Conservation (phyloP, 306 rosid species). For the Crataegus laevigata region DNA sequence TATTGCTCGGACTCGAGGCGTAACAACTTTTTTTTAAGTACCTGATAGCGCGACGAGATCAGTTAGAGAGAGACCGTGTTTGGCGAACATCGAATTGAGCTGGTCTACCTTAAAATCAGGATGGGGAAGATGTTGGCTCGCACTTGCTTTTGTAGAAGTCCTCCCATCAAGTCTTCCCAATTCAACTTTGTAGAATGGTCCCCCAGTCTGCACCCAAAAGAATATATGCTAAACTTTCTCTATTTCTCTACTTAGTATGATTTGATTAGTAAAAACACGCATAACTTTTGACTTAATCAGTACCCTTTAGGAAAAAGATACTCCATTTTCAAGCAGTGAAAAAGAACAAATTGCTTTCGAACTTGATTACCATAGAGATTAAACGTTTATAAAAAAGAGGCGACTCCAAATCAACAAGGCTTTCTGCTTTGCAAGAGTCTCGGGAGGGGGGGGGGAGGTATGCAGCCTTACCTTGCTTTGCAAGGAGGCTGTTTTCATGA, state of each 20-base stretch:
- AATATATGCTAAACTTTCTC: not conserved
- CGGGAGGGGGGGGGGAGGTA: no score
- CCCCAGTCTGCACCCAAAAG: conserved; percentile 52
- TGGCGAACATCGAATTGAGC: conserved; percentile 49
- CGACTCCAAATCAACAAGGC: no score
- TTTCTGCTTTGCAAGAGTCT: no score
- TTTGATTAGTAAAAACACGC: not conserved
- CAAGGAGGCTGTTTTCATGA: no score
- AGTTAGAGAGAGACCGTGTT: conserved; percentile 51
- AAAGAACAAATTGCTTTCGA: not conserved
- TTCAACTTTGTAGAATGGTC: conserved; percentile 71
- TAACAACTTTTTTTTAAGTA: conserved; percentile 1
- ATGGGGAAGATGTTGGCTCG: conserved; percentile 50
- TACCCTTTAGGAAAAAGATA: not conserved
- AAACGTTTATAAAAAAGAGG: not conserved
- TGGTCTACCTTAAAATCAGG: conserved; percentile 39
- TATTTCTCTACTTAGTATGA: no score
- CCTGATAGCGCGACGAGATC: conserved; percentile 85
- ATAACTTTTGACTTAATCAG: not conserved
- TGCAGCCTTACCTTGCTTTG: no score
- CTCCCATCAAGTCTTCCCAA: conserved; percentile 74
- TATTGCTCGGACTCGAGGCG: no score
- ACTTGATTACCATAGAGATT: not conserved
- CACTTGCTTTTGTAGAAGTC: conserved; percentile 53
- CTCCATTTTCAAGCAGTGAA: not conserved